Evolutionary conservation across 1,284 basidiomycete genomes (phyloP).

Genomic region (Malassezia obtusa): DNA sequence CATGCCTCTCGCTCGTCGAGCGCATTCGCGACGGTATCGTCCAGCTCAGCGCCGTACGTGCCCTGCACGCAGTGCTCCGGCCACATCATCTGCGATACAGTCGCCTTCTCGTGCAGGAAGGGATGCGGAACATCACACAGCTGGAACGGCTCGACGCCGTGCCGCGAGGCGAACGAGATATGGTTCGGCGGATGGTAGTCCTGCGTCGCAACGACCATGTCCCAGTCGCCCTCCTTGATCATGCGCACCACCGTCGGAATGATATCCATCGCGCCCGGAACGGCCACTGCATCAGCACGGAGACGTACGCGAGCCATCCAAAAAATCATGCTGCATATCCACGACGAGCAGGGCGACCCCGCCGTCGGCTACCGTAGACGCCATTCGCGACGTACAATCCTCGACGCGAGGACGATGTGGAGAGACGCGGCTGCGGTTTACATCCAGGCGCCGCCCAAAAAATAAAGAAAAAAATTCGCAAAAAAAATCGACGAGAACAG

Average conservation of each 20-base stretch:
- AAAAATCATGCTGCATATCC: conserved; percentile 20
- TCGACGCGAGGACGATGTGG: neutral
- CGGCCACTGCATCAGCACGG: conserved; percentile 14
- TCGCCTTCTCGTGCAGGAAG: conserved; percentile 43
- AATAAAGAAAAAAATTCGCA: neutral
- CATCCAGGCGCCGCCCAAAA: neutral
- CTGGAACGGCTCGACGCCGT: conserved; percentile 51
- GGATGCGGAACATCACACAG: conserved; percentile 48
- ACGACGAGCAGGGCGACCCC: conserved; percentile 11
- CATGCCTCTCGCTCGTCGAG: conserved; percentile 25
- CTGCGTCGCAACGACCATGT: conserved; percentile 16
- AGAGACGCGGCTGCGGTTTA: neutral
- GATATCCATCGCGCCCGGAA: conserved; percentile 6
- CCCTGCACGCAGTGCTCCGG: conserved; percentile 56
- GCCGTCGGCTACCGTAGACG: neutral
- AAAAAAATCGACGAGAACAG: conserved; percentile 20
- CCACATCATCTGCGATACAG: conserved; percentile 55
- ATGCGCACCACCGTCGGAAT: conserved; percentile 4
- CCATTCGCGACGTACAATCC: neutral
- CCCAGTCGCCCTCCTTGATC: conserved; percentile 3
- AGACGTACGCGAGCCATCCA: conserved; percentile 17
- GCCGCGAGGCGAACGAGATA: conserved; percentile 59
- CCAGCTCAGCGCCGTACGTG: conserved; percentile 50
- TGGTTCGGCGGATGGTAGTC: conserved; percentile 56
- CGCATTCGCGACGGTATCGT: conserved; percentile 47